Percentiles rank a stretch among this genome's conserved stretches.
Conservation (phyloP, 352 stramenopile species). For the Phytopythium delawarense region DNA sequence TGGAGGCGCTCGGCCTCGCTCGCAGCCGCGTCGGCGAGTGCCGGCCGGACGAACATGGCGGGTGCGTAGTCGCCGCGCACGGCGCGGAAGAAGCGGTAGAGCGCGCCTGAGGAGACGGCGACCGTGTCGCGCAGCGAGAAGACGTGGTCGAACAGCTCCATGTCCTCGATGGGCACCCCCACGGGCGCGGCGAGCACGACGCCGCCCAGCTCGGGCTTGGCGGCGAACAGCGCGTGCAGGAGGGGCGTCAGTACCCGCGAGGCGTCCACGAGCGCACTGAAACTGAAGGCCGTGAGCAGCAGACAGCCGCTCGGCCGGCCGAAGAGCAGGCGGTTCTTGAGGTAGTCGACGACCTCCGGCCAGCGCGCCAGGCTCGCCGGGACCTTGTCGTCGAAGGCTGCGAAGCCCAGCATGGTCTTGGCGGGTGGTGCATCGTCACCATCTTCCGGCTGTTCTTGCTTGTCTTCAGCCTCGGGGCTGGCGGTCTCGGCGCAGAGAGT, state of each 20-base stretch:
- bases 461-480: not conserved
- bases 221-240: constrained; percentile 37
- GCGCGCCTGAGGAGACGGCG: constrained; percentile 31
- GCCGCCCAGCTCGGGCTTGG: constrained; percentile 32
- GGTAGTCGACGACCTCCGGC: constrained; percentile 61
- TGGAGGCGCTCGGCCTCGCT: constrained; percentile 25
- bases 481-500: constrained; percentile 33
- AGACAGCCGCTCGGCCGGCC: constrained; percentile 44
- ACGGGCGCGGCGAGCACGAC: constrained; percentile 48
- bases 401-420: constrained; percentile 40
- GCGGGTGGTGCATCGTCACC: not conserved
- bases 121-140: constrained; percentile 55
- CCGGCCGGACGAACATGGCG: constrained; percentile 26
- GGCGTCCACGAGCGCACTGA: constrained; percentile 21
- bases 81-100: constrained; percentile 60
- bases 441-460: not conserved
- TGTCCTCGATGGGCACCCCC: constrained; percentile 45
- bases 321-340: constrained; percentile 55
- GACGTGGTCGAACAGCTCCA: constrained; percentile 54
- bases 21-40: constrained; percentile 4
- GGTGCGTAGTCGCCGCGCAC: constrained; percentile 44
- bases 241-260: constrained; percentile 23
- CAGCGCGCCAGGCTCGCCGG: constrained; percentile 36
- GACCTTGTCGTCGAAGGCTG: constrained; percentile 58
- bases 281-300: constrained; percentile 46